Base-by-base conservation (phyloP, 2,329 filamentous ascomycete genomes). In the Oidium heveae region DNA sequence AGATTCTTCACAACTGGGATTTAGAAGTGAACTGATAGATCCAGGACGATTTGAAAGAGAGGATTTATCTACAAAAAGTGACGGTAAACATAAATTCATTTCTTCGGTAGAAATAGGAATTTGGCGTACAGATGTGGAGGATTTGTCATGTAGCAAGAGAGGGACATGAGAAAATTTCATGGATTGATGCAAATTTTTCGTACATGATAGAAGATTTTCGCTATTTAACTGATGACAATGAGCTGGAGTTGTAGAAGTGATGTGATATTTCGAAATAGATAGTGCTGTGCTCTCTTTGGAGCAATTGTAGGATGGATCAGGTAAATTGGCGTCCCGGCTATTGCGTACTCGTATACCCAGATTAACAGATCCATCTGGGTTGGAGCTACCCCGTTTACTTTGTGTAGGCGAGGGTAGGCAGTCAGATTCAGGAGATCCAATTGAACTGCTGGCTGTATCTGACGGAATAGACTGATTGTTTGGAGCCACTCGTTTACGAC, bases 401-500 rank as follows among this genome's bases (percentile, higher is more conserved):
- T 62, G 59, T 10, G 55, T 41, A 39, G 57, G 55, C n/a, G 64
- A 60, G 4, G 60, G 61, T 5, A 61, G 59, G n/a, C 55, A 53
- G 22, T 69, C 67, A 0, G 63, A 59, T 54, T 66, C 63, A 10
- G 63, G 65, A 12, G 64, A 66, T 50, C 58, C 64, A 53, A 61
- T 60, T 9, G 61, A 57, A 39, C 57, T 61, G 53, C 55, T 60
- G 13, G 70, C 68, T 7, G 67, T 71, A 34, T 79, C 75, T 28
- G 64, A 65, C 54, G 69, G 68, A 0, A 61, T 61, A 2, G 67
- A 67, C 18, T 71, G 73, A 52, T 74, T 70, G 18, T 84, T 86
- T 18, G 89, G 88, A 46, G 96, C 88, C 6, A 96, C 87, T 56
- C 91, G 81, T 72, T 96, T 96, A 57, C 91, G 76, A 58, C 91